These are phyloP conservation scores for Pseudonectria foliicola DNA, from an alignment of 2,329 filamentous ascomycete species.

Conservation along the genomic window DNA sequence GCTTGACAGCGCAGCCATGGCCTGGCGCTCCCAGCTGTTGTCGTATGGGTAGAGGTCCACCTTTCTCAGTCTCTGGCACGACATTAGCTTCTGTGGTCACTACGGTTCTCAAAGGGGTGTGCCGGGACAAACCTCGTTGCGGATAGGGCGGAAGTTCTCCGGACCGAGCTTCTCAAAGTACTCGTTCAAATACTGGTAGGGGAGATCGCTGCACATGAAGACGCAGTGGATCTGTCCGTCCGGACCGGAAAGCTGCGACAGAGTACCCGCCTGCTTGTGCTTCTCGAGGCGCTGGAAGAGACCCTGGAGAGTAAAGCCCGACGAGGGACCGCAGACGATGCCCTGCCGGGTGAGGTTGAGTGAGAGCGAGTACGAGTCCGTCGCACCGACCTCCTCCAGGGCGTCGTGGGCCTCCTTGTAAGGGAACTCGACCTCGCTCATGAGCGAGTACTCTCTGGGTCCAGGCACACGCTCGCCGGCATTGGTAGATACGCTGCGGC, in stretches of 20 bases:
- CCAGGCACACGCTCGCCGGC: constrained; percentile 52
- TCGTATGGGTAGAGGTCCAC: constrained; percentile 50
- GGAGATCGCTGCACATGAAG: constrained; percentile 56
- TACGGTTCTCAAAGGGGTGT: rapidly evolving
- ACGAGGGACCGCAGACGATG: constrained; percentile 54
- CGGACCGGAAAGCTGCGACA: constrained; percentile 37
- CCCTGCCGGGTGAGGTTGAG: constrained; percentile 50
- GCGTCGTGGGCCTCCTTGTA: constrained; percentile 47
- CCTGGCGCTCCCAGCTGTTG: constrained; percentile 44
- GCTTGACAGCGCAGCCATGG: constrained; percentile 30
- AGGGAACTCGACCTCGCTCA: constrained; percentile 48
- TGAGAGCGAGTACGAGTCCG: constrained; percentile 46
- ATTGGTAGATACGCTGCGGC: constrained; percentile 46
- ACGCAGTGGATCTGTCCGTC: constrained; percentile 45
- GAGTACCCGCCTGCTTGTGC: constrained; percentile 36
- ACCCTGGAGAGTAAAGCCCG: constrained; percentile 49
- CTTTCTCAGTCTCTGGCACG: constrained; percentile 33
- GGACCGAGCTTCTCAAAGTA: constrained; percentile 49
- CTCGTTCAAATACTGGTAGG: constrained; percentile 54
- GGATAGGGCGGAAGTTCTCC: constrained; percentile 41
- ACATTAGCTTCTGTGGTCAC: constrained; percentile 10
- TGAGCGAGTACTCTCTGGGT: constrained; percentile 43
- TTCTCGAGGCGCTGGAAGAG: constrained; percentile 42
- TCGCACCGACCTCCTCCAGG: constrained; percentile 48
- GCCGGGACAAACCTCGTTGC: constrained; percentile 27